Conservation (phyloP, 2,329 filamentous ascomycete genomes). For the Trichoderma cornu-damae region DNA sequence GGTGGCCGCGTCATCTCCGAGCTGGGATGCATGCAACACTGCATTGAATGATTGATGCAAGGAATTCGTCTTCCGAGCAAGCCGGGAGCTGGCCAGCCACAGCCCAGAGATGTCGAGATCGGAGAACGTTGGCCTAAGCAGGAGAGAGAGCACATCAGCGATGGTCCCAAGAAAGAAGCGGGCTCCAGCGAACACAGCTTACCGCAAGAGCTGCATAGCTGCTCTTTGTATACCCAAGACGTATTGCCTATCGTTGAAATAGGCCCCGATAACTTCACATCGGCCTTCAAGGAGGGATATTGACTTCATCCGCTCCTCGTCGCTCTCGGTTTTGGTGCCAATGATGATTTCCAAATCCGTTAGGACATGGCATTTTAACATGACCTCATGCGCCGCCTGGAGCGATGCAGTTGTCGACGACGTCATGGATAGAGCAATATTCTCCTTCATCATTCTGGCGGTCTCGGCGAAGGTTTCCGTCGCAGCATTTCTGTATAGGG, state of each 20-base stretch:
- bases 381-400: slow-evolving; percentile 74
- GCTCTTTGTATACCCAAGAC: slow-evolving; percentile 80
- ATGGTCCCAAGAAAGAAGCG: neutral
- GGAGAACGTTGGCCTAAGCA: slow-evolving; percentile 52
- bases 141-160: neutral
- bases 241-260: slow-evolving; percentile 90
- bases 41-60: slow-evolving; percentile 89
- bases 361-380: slow-evolving; percentile 81
- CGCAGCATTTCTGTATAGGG: slow-evolving; percentile 51
- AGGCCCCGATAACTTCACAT: slow-evolving; percentile 85
- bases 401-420: slow-evolving; percentile 73
- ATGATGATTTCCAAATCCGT: slow-evolving; percentile 80
- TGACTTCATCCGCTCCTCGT: slow-evolving; percentile 34
- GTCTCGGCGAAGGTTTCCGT: slow-evolving; percentile 50
- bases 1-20: slow-evolving; percentile 80
- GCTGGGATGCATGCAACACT: slow-evolving; percentile 77
- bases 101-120: slow-evolving; percentile 71
- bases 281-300: slow-evolving; percentile 57
- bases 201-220: slow-evolving; percentile 74
- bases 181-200: slow-evolving; percentile 28
- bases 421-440: slow-evolving; percentile 69
- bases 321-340: slow-evolving; percentile 40
- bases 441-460: slow-evolving; percentile 62
- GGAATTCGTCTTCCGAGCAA: slow-evolving; percentile 80
- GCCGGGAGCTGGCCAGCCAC: slow-evolving; percentile 79